Conservation (phyloP, 2,329 filamentous ascomycete species). For the Microdochium trichocladiopsis region DNA sequence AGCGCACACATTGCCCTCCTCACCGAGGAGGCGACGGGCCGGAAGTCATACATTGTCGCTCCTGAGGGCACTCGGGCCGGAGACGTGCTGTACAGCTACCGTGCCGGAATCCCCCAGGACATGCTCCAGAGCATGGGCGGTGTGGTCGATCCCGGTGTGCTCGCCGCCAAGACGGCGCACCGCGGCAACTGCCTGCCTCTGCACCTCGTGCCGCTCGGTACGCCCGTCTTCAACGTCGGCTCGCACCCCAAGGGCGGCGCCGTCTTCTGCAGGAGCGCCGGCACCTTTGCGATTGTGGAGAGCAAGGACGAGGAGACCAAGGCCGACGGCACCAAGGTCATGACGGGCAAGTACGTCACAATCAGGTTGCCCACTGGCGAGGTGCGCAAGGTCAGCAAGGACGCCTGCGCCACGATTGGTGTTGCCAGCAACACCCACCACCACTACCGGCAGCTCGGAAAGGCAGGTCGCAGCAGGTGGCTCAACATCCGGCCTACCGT, state of each 20-base stretch:
- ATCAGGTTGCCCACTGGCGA: constrained; percentile 90
- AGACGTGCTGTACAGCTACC: constrained; percentile 87
- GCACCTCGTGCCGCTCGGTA: constrained; percentile 95
- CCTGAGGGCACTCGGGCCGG: constrained; percentile 89
- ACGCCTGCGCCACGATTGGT: constrained; percentile 92
- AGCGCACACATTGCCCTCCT: constrained; percentile 89
- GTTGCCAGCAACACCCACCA: constrained; percentile 90
- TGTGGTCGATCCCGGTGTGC: constrained; percentile 84
- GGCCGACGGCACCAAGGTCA: constrained; percentile 50
- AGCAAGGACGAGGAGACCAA: constrained; percentile 76
- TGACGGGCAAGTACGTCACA: constrained; percentile 71
- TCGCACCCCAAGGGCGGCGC: constrained; percentile 66
- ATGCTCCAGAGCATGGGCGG: constrained; percentile 90
- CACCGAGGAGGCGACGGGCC: constrained; percentile 64
- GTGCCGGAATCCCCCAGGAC: constrained; percentile 79
- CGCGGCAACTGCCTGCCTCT: constrained; percentile 91
- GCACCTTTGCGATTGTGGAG: constrained; percentile 82
- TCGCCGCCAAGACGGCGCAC: constrained; percentile 90
- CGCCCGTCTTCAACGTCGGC: constrained; percentile 84
- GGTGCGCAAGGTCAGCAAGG: constrained; percentile 78
- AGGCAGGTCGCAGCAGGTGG: constrained; percentile 91
- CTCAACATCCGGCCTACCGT: constrained; percentile 92
- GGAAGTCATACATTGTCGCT: constrained; percentile 89
- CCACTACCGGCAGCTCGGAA: constrained; percentile 86
- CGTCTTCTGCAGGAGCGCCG: constrained; percentile 91